phyloP scores from a whole-genome alignment of 192 early-diverging fungal genomes.

The Phycomyces blakesleeanus region DNA sequence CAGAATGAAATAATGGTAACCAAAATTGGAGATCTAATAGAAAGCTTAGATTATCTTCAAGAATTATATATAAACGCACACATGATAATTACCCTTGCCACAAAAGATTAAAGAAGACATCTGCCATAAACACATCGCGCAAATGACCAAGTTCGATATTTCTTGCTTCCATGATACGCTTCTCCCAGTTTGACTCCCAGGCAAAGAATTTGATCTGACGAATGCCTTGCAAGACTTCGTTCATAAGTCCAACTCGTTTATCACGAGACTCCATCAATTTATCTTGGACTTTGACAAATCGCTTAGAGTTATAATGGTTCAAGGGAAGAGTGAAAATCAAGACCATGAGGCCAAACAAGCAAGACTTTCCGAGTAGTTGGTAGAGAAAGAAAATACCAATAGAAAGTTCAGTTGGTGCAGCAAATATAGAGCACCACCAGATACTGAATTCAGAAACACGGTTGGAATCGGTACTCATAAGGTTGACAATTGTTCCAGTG shows the following conservation, averaged over 20 bases:
- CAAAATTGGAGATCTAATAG: constrained; percentile 23
- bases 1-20: constrained; percentile 33
- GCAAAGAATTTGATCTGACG: constrained; percentile 89
- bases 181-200: constrained; percentile 53
- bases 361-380: constrained; percentile 75
- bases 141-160: constrained; percentile 42
- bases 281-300: constrained; percentile 46
- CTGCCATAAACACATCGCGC: constrained; percentile 7
- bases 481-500: constrained; percentile 67
- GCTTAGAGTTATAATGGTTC: constrained; percentile 34
- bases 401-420: constrained; percentile 54
- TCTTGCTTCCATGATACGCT: constrained; percentile 55
- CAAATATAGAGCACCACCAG: constrained; percentile 54
- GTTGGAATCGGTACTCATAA: constrained; percentile 70
- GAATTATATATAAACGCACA: too few relatives aligned
- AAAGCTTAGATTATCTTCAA: not conserved
- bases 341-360: constrained; percentile 67
- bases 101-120: constrained; percentile 10
- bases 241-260: constrained; percentile 68
- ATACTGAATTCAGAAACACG: constrained; percentile 51
- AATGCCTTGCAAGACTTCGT: constrained; percentile 68
- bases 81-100: constrained; percentile 35
- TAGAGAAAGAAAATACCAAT: constrained; percentile 71
- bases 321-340: constrained; percentile 43
- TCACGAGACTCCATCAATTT: constrained; percentile 63